Percentiles rank a stretch among this genome's conserved stretches.
phyloP scores from a whole-genome alignment of 164 flowering plant species.

The Houttuynia cordata region DNA sequence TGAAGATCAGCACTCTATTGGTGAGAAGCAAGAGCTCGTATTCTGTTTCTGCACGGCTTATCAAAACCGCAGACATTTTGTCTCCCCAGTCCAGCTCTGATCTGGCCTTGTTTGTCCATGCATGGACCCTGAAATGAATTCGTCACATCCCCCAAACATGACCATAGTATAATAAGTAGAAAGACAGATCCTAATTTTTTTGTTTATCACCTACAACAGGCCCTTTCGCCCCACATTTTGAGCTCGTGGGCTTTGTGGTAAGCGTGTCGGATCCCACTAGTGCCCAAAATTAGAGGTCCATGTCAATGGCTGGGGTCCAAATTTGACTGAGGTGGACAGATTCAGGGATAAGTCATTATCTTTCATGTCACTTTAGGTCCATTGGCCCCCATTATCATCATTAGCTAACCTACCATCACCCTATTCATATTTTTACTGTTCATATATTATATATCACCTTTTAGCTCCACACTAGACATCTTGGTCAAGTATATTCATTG shows the following conservation, averaged over 20 bases:
- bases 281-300: not conserved
- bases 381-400: no score
- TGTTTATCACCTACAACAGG: not conserved
- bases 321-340: not conserved
- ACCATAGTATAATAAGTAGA: constrained; percentile 5
- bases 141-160: not conserved
- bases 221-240: not conserved
- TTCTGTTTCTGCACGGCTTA: constrained; percentile 17
- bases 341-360: not conserved
- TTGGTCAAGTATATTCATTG: no score
- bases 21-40: constrained; percentile 25
- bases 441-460: no score
- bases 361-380: not conserved
- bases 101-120: constrained; percentile 1
- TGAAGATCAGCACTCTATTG: no score
- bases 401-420: no score
- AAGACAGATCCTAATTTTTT: constrained; percentile 6
- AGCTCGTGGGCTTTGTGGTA: not conserved
- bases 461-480: no score
- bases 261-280: constrained; percentile 18
- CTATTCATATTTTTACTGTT: no score
- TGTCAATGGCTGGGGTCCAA: not conserved
- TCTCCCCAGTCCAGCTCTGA: not conserved
- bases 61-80: constrained; percentile 7
- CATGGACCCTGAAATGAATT: not conserved